Evolutionary conservation across 2,329 filamentous ascomycete genomes (phyloP).

Genomic region (Talaromyces sp.): DNA sequence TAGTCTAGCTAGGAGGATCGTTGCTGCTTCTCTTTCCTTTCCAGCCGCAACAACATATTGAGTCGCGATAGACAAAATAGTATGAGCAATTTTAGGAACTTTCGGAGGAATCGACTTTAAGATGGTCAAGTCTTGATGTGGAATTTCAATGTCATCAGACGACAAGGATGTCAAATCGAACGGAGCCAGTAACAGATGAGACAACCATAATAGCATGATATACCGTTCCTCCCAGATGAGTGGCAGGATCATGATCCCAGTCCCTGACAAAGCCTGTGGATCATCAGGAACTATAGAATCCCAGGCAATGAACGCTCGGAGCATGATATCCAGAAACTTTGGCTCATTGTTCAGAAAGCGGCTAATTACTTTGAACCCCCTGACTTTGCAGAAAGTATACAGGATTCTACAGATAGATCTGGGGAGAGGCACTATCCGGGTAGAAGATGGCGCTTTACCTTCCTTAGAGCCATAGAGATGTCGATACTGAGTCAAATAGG

Average conservation of each 20-base stretch:
- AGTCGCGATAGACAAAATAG: constrained; percentile 67
- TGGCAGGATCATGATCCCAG: constrained; percentile 19
- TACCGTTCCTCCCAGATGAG: constrained; percentile 88
- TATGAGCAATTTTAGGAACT: constrained; percentile 65
- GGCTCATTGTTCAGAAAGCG: constrained; percentile 89
- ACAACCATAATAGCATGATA: constrained; percentile 80
- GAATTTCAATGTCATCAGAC: constrained; percentile 33
- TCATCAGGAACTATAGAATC: constrained; percentile 23
- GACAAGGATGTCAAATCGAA: constrained; percentile 90
- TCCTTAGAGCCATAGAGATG: constrained; percentile 34
- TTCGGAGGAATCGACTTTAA: constrained; percentile 48
- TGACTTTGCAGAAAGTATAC: constrained; percentile 90
- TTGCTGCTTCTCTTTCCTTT: constrained; percentile 88
- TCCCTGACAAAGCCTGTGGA: constrained; percentile 10
- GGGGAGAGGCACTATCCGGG: constrained; percentile 49
- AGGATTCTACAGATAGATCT: constrained; percentile 73
- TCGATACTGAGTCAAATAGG: constrained; percentile 50
- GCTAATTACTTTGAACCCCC: constrained; percentile 87
- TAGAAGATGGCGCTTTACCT: constrained; percentile 31
- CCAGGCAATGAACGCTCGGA: constrained; percentile 67
- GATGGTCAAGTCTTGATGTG: constrained; percentile 26
- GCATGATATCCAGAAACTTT: constrained; percentile 73
- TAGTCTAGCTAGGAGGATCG: constrained; percentile 72
- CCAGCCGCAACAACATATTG: constrained; percentile 69
- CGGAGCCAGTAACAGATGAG: constrained; percentile 75